Conservation (phyloP, 441 rosid species). For the Isatis lusitanica region DNA sequence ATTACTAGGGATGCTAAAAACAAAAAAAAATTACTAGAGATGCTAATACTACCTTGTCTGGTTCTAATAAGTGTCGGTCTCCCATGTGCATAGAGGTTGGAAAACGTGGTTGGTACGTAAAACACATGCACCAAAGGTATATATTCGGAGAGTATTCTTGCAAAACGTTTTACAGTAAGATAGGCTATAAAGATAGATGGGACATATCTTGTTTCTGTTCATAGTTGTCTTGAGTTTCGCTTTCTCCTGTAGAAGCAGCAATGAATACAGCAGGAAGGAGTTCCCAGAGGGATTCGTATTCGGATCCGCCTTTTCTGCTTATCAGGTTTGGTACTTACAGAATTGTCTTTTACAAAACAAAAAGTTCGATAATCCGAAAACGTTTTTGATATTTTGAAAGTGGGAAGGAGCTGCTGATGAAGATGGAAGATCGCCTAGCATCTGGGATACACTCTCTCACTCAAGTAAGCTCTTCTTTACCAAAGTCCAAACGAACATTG, state of each 20-base stretch:
- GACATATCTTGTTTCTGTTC: not conserved
- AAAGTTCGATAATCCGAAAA: not conserved
- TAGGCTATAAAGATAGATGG: no score
- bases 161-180: no score
- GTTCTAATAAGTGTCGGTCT: no score
- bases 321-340: constrained; percentile 44
- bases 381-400: constrained; percentile 12
- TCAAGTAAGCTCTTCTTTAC: constrained; percentile 31
- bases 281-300: constrained; percentile 55
- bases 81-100: no score
- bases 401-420: constrained; percentile 64
- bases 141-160: no score
- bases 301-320: constrained; percentile 62
- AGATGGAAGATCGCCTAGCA: constrained; percentile 61
- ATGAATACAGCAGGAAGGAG: constrained; percentile 42
- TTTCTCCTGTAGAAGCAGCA: not conserved
- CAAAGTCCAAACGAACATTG: no score
- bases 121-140: no score
- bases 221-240: not conserved
- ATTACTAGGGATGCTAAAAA: no score
- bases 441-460: constrained; percentile 52
- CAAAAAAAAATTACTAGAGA: no score
- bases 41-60: no score
- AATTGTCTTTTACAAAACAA: no score
- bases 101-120: no score